These are phyloP conservation scores for Pterocarpus santalinus DNA, from an alignment of 306 rosid genomes.

Conservation along the genomic window DNA sequence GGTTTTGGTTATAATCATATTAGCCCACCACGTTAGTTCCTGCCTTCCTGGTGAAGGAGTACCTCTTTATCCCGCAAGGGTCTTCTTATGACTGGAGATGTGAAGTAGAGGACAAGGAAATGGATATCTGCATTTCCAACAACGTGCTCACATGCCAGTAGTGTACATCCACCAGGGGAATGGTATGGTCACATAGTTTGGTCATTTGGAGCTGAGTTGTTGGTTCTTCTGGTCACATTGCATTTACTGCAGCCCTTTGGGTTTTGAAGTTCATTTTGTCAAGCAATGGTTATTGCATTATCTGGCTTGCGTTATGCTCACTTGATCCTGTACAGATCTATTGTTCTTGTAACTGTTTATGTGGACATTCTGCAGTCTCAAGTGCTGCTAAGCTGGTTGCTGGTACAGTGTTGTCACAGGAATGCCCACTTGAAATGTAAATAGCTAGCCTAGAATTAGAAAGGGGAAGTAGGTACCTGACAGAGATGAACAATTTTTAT, in stretches of 20 bases:
- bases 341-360: neutral
- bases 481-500: neutral
- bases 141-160: neutral
- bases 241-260: neutral
- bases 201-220: conserved; percentile 11
- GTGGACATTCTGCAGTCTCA: neutral
- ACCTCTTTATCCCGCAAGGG: neutral
- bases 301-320: too few relatives aligned
- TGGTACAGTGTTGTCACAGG: neutral
- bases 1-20: conserved; percentile 9
- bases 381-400: neutral
- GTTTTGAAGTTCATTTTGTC: conserved; percentile 1
- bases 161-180: neutral
- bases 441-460: conserved; percentile 2
- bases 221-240: neutral
- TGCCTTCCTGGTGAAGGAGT: neutral
- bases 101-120: conserved; percentile 9
- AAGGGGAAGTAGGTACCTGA: conserved; percentile 1
- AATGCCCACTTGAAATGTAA: conserved; percentile 13
- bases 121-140: neutral
- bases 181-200: neutral
- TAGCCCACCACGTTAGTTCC: neutral
- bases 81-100: neutral
- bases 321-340: neutral
- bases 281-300: too few relatives aligned